These are phyloP conservation scores for Hypholoma sublateritium DNA, from an alignment of 768 basidiomycete genomes.

Conservation along the genomic window DNA sequence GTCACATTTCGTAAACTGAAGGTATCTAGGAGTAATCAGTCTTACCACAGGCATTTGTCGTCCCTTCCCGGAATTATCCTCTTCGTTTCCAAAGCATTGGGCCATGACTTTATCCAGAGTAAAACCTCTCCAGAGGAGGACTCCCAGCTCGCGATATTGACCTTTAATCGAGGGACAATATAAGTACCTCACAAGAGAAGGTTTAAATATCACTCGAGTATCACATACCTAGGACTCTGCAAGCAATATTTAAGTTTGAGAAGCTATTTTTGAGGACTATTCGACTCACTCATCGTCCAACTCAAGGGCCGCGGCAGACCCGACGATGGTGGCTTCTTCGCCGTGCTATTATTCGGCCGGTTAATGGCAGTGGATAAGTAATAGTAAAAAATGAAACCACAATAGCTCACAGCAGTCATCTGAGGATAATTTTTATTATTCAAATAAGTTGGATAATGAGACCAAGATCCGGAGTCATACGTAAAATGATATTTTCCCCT, in stretches of 20 bases:
- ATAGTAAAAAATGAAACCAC: background rate
- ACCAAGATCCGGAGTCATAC: conserved; percentile 42
- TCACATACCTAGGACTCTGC: conserved; percentile 69
- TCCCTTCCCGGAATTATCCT: conserved; percentile 81
- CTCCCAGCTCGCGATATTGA: conserved; percentile 93
- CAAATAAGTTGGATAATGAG: background rate
- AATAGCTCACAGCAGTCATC: conserved; percentile 77
- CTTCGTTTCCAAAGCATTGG: conserved; percentile 86
- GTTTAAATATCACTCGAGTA: background rate
- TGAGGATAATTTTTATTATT: conserved; percentile 23
- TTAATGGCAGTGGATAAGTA: background rate
- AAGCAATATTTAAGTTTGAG: background rate
- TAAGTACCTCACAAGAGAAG: background rate
- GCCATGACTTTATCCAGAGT: conserved; percentile 80
- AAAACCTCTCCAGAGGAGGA: conserved; percentile 87
- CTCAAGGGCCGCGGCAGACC: conserved; percentile 84
- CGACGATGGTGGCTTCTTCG: conserved; percentile 89
- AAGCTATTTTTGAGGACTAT: background rate
- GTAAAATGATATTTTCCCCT: conserved; percentile 91
- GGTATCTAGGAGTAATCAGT: background rate
- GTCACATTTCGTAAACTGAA: conserved; percentile 2
- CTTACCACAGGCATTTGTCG: conserved; percentile 92
- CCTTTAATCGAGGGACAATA: conserved; percentile 36
- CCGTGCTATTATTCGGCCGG: conserved; percentile 66
- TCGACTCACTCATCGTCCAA: conserved; percentile 76